Percentiles rank a stretch among this genome's conserved stretches.
phyloP scores from a whole-genome alignment of 2,329 filamentous ascomycete species.

The Fusarium phyllophilum region DNA sequence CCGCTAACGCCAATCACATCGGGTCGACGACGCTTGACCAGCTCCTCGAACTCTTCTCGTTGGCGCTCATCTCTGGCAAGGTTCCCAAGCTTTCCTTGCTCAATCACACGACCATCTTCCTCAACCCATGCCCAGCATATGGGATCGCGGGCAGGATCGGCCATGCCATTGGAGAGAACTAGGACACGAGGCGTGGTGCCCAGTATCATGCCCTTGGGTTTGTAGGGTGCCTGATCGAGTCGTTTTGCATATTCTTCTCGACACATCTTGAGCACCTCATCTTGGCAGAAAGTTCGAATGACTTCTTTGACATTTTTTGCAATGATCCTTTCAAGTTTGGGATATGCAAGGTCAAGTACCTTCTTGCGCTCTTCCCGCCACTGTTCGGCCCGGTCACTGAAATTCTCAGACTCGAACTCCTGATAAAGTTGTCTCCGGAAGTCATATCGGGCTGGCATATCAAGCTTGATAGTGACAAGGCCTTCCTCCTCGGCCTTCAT shows the following conservation, averaged over 20 bases:
- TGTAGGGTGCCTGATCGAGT: conserved; percentile 95
- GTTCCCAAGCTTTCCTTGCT: conserved; percentile 88
- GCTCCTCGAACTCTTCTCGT: conserved; percentile 77
- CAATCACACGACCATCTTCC: conserved; percentile 88
- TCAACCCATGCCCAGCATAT: conserved; percentile 93
- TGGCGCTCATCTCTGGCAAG: conserved; percentile 75
- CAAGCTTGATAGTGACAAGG: conserved; percentile 84
- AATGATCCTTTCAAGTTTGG: conserved; percentile 84
- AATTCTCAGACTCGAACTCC: conserved; percentile 94
- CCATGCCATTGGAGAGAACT: conserved; percentile 86
- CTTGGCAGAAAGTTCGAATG: conserved; percentile 92
- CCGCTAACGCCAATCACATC: conserved; percentile 93
- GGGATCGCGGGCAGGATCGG: conserved; percentile 77
- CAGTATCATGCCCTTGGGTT: conserved; percentile 90
- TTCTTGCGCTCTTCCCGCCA: conserved; percentile 93
- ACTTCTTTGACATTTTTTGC: conserved; percentile 95
- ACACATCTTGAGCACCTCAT: conserved; percentile 86
- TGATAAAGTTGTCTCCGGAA: conserved; percentile 81
- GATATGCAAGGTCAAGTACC: conserved; percentile 82
- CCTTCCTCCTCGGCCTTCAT: conserved; percentile 96
- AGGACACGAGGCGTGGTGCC: conserved; percentile 90
- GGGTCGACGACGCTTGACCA: conserved; percentile 82
- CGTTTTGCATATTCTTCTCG: conserved; percentile 89
- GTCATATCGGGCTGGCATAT: conserved; percentile 77
- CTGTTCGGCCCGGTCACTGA: conserved; percentile 91